Conservation (phyloP, 306 rosid species). For the Sechiopsis laciniata region DNA sequence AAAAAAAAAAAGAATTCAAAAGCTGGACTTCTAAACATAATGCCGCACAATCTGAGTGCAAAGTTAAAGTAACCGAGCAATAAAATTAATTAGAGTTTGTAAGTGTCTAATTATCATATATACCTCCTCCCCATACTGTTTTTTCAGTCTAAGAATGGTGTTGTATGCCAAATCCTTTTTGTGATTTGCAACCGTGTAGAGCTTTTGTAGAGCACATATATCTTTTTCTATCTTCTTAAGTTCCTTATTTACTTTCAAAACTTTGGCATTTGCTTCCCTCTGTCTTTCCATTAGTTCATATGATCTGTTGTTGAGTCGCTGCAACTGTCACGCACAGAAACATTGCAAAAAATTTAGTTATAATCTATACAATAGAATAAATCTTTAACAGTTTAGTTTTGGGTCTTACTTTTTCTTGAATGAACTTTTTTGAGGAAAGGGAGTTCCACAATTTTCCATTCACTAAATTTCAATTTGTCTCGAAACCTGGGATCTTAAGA, state of each 20-base stretch:
- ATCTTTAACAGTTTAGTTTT: background rate
- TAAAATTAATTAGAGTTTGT: background rate
- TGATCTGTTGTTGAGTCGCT: background rate
- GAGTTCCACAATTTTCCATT: slow-evolving; percentile 27
- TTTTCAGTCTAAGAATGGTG: slow-evolving; percentile 16
- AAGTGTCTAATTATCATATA: background rate
- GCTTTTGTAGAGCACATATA: slow-evolving; percentile 6
- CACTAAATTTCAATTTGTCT: too few relatives aligned
- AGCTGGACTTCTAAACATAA: background rate
- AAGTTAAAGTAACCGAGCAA: slow-evolving; percentile 1
- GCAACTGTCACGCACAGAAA: background rate
- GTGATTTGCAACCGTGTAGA: background rate
- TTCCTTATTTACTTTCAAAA: background rate
- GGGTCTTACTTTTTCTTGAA: slow-evolving; percentile 17
- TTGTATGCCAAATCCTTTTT: slow-evolving; percentile 20
- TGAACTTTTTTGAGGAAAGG: slow-evolving; percentile 23
- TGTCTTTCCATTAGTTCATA: background rate
- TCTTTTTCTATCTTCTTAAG: background rate
- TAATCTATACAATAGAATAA: background rate
- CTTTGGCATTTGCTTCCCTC: background rate
- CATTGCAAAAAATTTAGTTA: background rate
- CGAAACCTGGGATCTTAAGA: too few relatives aligned
- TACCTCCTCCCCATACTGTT: slow-evolving; percentile 23
- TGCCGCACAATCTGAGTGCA: background rate
- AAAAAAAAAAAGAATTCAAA: background rate